Evolutionary conservation across 441 rosid species (phyloP), one percentile per base, ranked within the genome.

Genomic region (Populus hybrid): DNA sequence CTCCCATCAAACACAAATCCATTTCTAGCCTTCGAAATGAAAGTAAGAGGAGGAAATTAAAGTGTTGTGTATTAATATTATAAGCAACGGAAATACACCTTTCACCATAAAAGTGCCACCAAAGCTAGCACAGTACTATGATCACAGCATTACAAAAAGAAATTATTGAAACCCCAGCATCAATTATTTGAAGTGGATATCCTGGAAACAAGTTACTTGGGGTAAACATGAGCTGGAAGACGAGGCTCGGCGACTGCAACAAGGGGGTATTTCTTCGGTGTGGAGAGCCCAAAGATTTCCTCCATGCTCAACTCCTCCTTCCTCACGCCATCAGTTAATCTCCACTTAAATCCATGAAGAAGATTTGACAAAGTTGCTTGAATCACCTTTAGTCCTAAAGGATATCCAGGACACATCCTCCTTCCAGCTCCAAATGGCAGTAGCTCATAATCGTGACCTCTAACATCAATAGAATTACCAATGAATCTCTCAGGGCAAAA

Each of bases 211-310:
- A 7, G 71, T 75, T 36, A 82, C 29, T 36, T 1, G 6, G 63
- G 28, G 76, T 88, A 91, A 64, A 89, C 73, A 64, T 87, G 84
- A 8, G 35, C 56, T n/a, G 87, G 83, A 64, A 90, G 88, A 71
- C 88, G 77, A 12, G 90, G 88, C 73, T 89, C 80, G 2, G 78
- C 80, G 42, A 88, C 74, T 23, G 73, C 85, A 16, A 77, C 78
- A 59, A 90, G 92, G 16, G 94, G 90, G 77, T 76, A 64, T 64
- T 87, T 88, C 75, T 1, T 90, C 1, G 89, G 89, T 28, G 91
- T 87, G 2, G 90, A 83, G 26, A 90, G 89, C 9, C 94, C 94
- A 45, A 83, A 90, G 42, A 84, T 80, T 67, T 90, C 92, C 70
- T 87, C 91, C 94, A 90, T 90, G 26, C 81, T 84, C 76, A 90